A percentile compares a stretch with the other conserved stretches of the same genome.
These are phyloP conservation scores for Crucibulum laeve DNA, from an alignment of 768 basidiomycete species.

Conservation along the genomic window DNA sequence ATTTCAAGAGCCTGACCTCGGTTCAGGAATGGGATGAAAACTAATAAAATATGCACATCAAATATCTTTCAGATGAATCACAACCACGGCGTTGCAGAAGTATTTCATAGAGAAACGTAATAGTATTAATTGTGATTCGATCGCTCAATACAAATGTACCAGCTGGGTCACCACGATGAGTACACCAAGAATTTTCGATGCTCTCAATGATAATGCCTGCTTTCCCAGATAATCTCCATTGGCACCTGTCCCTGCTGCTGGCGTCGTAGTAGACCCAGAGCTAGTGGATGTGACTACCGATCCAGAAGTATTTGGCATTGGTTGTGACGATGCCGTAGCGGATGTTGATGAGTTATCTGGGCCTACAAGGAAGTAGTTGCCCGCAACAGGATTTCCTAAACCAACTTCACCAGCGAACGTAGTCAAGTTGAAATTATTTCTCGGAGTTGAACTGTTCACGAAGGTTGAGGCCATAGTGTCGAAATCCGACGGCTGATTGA, in stretches of 20 bases:
- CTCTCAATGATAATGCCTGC: background rate
- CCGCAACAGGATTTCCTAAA: conserved; percentile 33
- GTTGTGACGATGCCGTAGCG: conserved; percentile 4
- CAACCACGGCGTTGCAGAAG: too few species aligned
- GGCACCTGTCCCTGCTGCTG: background rate
- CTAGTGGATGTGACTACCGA: conserved; percentile 2
- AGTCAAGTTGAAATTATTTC: conserved; percentile 34
- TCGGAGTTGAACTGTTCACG: conserved; percentile 28
- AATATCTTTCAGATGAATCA: too few species aligned
- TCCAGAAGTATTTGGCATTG: conserved; percentile 3
- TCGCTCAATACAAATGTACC: too few species aligned
- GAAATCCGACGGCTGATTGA: conserved; percentile 26
- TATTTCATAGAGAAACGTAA: too few species aligned
- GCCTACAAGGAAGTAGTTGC: conserved; percentile 39
- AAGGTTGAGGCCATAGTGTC: conserved; percentile 20
- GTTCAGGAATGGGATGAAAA: too few species aligned
- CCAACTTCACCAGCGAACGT: conserved; percentile 26
- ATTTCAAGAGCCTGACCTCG: too few species aligned
- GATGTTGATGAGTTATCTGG: conserved; percentile 16
- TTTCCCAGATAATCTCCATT: background rate
- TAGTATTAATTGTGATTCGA: too few species aligned
- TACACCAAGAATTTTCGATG: background rate
- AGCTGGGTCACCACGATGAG: background rate
- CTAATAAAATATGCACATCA: too few species aligned
- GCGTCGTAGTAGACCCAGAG: conserved; percentile 3